A percentile compares a stretch with the other conserved stretches of the same genome.
Conservation (phyloP, 345 rosid genomes). For the Noccaea caerulescens region DNA sequence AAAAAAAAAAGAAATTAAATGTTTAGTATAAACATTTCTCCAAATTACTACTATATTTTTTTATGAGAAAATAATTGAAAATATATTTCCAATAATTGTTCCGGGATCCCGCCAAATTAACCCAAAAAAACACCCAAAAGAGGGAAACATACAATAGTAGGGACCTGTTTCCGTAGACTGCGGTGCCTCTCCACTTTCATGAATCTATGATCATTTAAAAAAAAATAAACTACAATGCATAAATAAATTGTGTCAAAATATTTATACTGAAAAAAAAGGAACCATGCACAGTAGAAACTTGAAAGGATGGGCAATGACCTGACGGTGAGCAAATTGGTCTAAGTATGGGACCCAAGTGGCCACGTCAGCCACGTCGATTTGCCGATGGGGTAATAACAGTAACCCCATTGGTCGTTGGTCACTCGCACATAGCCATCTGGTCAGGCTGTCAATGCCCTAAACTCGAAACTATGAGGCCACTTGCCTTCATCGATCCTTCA, state of each 20-base stretch:
- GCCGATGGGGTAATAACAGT: slow-evolving; percentile 8
- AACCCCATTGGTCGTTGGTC: slow-evolving; percentile 26
- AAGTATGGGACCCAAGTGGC: slow-evolving; percentile 25
- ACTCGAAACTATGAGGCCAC: slow-evolving; percentile 35
- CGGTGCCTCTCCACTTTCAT: slow-evolving; percentile 37
- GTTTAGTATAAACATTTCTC: background rate
- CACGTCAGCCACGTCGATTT: slow-evolving; percentile 33
- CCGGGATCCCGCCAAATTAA: slow-evolving; percentile 34
- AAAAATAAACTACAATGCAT: background rate
- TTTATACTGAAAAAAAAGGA: background rate
- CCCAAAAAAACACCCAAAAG: slow-evolving; percentile 13
- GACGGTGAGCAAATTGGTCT: slow-evolving; percentile 38
- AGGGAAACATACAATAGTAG: slow-evolving; percentile 33
- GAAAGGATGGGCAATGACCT: slow-evolving; percentile 30
- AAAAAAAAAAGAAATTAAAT: background rate
- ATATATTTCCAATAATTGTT: slow-evolving; percentile 10
- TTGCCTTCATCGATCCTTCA: slow-evolving; percentile 8
- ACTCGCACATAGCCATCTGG: slow-evolving; percentile 36
- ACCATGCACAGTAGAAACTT: slow-evolving; percentile 16
- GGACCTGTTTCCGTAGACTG: slow-evolving; percentile 34
- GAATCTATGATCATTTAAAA: slow-evolving; percentile 15
- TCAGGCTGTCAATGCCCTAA: slow-evolving; percentile 36
- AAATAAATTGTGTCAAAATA: background rate
- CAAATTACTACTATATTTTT: background rate
- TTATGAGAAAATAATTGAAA: background rate